Evolutionary conservation across 225 moss, liverwort and hornwort species (phyloP).

Genomic region (Antitrichia curtipendula): DNA sequence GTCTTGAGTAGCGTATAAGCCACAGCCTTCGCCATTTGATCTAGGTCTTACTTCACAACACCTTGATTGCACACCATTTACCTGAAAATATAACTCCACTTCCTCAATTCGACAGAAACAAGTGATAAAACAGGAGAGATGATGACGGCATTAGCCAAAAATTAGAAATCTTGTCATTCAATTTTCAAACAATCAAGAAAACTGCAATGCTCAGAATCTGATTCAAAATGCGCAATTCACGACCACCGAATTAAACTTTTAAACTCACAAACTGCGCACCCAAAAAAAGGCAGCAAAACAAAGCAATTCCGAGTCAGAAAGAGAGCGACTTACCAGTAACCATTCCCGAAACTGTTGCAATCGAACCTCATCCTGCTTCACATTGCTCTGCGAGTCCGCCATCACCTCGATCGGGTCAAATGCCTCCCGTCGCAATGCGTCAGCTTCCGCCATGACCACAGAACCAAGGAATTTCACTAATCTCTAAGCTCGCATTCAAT

Average conservation of each 20-base stretch:
- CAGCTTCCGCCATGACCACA: background rate
- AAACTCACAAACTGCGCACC: background rate
- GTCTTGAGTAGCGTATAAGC: slow-evolving; percentile 46
- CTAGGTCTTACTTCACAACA: slow-evolving; percentile 49
- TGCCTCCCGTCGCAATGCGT: background rate
- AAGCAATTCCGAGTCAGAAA: background rate
- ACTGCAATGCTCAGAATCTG: background rate
- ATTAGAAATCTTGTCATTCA: background rate
- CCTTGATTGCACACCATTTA: slow-evolving; percentile 47
- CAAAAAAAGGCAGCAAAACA: too few species aligned
- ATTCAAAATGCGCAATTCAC: background rate
- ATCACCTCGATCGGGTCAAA: background rate
- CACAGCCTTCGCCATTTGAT: slow-evolving; percentile 31
- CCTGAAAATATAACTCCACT: slow-evolving; percentile 10
- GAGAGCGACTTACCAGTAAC: slow-evolving; percentile 30
- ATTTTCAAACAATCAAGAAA: background rate
- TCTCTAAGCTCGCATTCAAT: background rate
- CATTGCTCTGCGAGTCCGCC: background rate
- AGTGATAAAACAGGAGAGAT: background rate
- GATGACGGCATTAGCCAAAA: background rate
- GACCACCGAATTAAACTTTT: background rate
- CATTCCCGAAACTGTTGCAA: slow-evolving; percentile 45
- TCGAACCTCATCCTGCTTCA: background rate
- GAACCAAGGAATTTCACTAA: background rate
- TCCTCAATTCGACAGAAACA: background rate